Percentiles rank a stretch among this genome's conserved stretches.
Evolutionary conservation across 2,329 filamentous ascomycete genomes (phyloP).

Genomic region (Claviceps sorghi): DNA sequence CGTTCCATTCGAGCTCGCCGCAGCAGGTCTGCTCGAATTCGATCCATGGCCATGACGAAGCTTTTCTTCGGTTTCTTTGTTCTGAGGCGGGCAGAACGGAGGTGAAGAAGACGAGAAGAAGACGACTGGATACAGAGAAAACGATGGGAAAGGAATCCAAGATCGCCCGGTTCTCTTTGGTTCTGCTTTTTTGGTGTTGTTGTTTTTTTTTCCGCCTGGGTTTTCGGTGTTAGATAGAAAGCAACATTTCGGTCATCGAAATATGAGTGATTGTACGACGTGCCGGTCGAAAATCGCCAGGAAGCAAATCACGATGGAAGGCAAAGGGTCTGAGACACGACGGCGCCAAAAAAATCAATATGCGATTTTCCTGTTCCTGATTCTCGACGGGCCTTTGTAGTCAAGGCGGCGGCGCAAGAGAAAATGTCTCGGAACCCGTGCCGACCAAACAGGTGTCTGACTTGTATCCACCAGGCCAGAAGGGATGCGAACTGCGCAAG

Average conservation of each 20-base stretch:
- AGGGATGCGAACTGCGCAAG: background rate
- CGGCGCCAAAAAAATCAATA: background rate
- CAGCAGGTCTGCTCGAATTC: slow-evolving; percentile 19
- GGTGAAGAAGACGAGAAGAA: background rate
- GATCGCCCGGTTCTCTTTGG: background rate
- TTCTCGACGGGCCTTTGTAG: background rate
- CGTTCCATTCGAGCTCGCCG: slow-evolving; percentile 17
- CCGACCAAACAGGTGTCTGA: background rate
- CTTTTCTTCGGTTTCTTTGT: background rate
- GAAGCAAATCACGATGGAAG: background rate
- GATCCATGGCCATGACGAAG: slow-evolving; percentile 16
- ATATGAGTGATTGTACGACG: background rate
- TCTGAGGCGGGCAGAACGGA: background rate
- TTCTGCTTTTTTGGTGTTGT: background rate
- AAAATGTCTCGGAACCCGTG: background rate
- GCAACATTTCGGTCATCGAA: background rate
- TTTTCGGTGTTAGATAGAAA: background rate
- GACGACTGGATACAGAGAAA: background rate
- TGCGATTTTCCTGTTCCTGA: background rate
- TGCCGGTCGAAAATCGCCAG: background rate
- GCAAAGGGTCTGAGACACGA: background rate
- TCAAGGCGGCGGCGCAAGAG: background rate
- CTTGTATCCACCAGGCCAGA: background rate
- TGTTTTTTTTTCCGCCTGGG: too few relatives aligned
- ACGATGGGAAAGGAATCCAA: background rate